Percentiles rank a stretch among this genome's conserved stretches.
Evolutionary conservation across 164 flowering plant species (phyloP).

Genomic region (Annona cherimola): DNA sequence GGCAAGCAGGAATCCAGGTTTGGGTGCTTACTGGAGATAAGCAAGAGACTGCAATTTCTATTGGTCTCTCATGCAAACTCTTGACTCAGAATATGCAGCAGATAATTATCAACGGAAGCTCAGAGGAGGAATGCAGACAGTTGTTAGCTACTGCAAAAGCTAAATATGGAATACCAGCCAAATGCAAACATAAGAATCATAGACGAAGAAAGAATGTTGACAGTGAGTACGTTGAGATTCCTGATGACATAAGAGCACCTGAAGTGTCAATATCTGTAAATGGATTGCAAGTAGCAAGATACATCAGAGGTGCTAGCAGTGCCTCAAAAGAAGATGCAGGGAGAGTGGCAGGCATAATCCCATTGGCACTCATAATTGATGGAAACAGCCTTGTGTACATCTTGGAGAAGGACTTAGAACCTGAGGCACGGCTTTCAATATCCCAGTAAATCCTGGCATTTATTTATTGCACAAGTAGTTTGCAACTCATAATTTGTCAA

Average conservation of each 20-base stretch:
- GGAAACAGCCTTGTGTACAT: slow-evolving; percentile 91
- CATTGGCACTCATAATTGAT: slow-evolving; percentile 80
- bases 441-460: neutral
- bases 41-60: slow-evolving; percentile 95
- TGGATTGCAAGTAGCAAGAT: slow-evolving; percentile 1
- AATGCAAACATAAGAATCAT: slow-evolving; percentile 20
- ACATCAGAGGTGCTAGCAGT: neutral
- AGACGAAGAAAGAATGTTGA: slow-evolving; percentile 29
- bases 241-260: slow-evolving; percentile 25
- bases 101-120: slow-evolving; percentile 71
- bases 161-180: slow-evolving; percentile 45
- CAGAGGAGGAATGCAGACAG: slow-evolving; percentile 69
- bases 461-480: neutral
- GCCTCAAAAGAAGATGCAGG: slow-evolving; percentile 18
- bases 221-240: slow-evolving; percentile 33
- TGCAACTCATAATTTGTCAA: too few relatives aligned
- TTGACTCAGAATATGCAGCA: slow-evolving; percentile 72
- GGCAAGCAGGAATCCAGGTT: slow-evolving; percentile 91
- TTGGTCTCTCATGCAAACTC: slow-evolving; percentile 85
- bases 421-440: slow-evolving; percentile 45
- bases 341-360: slow-evolving; percentile 30
- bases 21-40: slow-evolving; percentile 98
- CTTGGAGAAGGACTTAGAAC: slow-evolving; percentile 78
- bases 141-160: slow-evolving; percentile 61
- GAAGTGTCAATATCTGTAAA: slow-evolving; percentile 4